Evolutionary conservation across 208 protist species (phyloP), one percentile per base, ranked within the genome.

Genomic region (Acanthamoeba royreba): DNA sequence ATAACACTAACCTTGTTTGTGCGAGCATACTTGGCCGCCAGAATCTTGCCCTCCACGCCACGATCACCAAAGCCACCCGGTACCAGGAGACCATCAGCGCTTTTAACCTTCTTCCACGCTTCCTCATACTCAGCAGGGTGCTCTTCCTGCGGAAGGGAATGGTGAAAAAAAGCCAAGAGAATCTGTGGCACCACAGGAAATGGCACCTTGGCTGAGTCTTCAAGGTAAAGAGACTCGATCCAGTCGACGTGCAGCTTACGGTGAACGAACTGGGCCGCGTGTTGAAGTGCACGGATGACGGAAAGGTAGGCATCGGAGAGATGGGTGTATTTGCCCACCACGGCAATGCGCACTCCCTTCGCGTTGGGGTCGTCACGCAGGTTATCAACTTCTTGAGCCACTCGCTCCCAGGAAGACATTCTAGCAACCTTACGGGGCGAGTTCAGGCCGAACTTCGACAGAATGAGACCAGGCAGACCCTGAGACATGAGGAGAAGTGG

Each of bases 321-420:
- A 79, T 97, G 98, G 15, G 98, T 98, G 96, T 99, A 99, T 95
- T 99, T 99, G 88, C 99, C 99, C 4, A 99, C 99, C 88, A 99
- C 98, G 17, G 98, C 99, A 93, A 99, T 99, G 81, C 94, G 96
- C 40, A 99, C 96, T 3, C 74, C 47, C 15, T 53, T 86, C 22
- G 38, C 40, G 28, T 94, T 42, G 11, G 53, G 28, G 13, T 40
- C 81, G 4, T 35, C 81, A 25, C 31, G 22, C 25, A 88, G 81
- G 13, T 7, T 35, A 33, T 88, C 81, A 22, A 88, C 81, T 31
- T 72, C 25, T 46, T 96, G 95, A 5, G 97, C 93, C 9, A 97
- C 96, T 81, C 98, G 97, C 25, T 95, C 85, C 63, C 98, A 98
- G 77, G 98, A 96, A 28, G 33, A 42, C 45, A 88, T 53, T 28